Percentiles rank a stretch among this genome's conserved stretches.
These are phyloP conservation scores for Peribolospora kevripleyi DNA, from an alignment of 768 basidiomycete species.

Conservation along the genomic window DNA sequence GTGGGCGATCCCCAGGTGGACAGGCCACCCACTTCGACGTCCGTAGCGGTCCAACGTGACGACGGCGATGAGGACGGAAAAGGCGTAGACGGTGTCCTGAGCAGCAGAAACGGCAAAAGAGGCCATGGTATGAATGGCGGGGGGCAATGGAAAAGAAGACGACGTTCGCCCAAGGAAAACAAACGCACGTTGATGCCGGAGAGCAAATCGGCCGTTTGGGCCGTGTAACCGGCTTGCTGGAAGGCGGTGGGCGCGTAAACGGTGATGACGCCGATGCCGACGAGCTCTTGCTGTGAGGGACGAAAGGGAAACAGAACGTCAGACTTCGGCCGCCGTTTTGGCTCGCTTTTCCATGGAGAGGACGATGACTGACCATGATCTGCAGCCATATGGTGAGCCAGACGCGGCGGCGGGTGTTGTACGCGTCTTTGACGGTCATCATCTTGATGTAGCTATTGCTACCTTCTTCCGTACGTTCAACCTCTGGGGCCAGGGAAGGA, in stretches of 20 bases:
- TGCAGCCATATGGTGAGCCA: neutral
- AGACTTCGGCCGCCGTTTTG: too few species aligned
- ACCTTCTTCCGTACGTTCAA: neutral
- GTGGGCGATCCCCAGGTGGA: too few species aligned
- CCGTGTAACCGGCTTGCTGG: neutral
- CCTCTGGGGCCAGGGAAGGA: neutral
- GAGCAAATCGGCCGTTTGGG: neutral
- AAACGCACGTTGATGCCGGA: neutral
- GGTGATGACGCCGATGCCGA: neutral
- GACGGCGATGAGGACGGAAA: neutral
- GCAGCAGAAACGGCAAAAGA: neutral
- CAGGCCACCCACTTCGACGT: neutral
- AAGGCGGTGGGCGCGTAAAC: conserved; percentile 1
- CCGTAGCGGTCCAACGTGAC: neutral
- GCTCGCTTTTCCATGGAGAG: too few species aligned
- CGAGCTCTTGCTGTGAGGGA: neutral
- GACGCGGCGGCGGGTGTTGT: too few species aligned
- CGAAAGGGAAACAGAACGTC: too few species aligned
- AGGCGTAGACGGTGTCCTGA: neutral
- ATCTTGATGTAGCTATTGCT: too few species aligned
- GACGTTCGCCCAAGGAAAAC: neutral
- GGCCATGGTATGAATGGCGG: neutral
- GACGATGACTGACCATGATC: neutral
- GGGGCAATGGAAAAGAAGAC: neutral
- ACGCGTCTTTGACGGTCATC: too few species aligned